A percentile compares a stretch with the other conserved stretches of the same genome.
Evolutionary conservation across 768 basidiomycete genomes (phyloP).

Genomic region (Vararia minispora): DNA sequence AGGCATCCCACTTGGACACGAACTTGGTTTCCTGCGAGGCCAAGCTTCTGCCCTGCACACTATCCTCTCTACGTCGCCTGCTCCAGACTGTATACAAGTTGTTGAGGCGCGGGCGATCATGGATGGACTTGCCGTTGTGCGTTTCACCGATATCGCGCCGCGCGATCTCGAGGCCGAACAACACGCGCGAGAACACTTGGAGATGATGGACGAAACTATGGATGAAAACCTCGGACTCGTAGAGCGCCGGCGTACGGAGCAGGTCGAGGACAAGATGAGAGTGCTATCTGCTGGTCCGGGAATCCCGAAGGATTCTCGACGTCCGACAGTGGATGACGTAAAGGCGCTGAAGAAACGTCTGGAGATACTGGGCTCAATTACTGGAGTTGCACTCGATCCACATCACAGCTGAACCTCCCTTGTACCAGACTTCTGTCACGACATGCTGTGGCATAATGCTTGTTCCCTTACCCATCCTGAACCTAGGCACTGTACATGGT

Average conservation of each 20-base stretch:
- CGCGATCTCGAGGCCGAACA: slow-evolving; percentile 67
- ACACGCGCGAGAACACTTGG: slow-evolving; percentile 61
- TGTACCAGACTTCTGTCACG: no score
- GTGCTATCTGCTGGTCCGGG: no score
- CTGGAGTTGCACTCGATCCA: no score
- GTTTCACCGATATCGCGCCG: slow-evolving; percentile 63
- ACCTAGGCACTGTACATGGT: no score
- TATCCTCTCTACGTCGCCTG: slow-evolving; percentile 32
- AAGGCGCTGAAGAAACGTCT: no score
- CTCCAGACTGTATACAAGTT: slow-evolving; percentile 17
- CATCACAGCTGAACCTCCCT: no score
- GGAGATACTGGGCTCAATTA: no score
- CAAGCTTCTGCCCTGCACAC: slow-evolving; percentile 49
- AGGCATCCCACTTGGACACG: slow-evolving; percentile 65
- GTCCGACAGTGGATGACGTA: no score
- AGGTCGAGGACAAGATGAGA: slow-evolving; percentile 4
- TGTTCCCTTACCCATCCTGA: no score
- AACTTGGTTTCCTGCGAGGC: slow-evolving; percentile 73
- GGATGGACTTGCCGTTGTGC: slow-evolving; percentile 42
- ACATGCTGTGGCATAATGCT: no score
- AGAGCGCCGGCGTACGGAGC: slow-evolving; percentile 3
- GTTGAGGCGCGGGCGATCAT: slow-evolving; percentile 44
- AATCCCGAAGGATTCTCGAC: no score
- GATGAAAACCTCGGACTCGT: slow-evolving; percentile 9
- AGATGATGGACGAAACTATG: slow-evolving; percentile 23